These are phyloP conservation scores for Yamadazyma membranifaciens DNA, from an alignment of 1,139 yeast genomes.

Conservation along the genomic window DNA sequence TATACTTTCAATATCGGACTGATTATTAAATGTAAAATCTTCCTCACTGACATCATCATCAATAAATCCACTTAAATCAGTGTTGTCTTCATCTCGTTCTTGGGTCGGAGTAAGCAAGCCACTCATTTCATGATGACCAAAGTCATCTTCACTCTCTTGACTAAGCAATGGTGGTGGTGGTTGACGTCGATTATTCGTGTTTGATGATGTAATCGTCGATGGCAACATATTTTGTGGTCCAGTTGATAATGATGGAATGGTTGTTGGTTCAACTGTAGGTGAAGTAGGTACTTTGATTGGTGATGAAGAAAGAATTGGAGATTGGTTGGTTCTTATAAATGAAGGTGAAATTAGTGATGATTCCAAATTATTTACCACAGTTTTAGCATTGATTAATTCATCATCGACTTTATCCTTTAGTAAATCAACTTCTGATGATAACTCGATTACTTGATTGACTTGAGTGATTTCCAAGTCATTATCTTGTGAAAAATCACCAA, in stretches of 20 bases:
- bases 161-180: neutral
- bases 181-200: neutral
- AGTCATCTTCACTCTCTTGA: slow-evolving; percentile 36
- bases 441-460: slow-evolving; percentile 3
- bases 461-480: slow-evolving; percentile 12
- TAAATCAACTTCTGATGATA: slow-evolving; percentile 5
- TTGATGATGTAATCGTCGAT: neutral
- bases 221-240: neutral
- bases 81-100: slow-evolving; percentile 30
- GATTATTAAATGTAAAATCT: slow-evolving; percentile 7
- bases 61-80: slow-evolving; percentile 36
- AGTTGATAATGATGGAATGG: neutral
- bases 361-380: neutral
- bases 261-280: neutral
- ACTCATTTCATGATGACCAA: slow-evolving; percentile 40
- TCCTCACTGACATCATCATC: slow-evolving; percentile 17
- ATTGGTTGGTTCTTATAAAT: too few relatives aligned
- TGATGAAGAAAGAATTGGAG: neutral
- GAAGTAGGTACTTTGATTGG: neutral
- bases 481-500: too few relatives aligned
- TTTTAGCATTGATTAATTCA: slow-evolving; percentile 1
- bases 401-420: neutral
- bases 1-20: slow-evolving; percentile 9
- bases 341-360: neutral
- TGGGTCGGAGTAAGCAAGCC: slow-evolving; percentile 40